Evolutionary conservation across 2,329 filamentous ascomycete genomes (phyloP).

Genomic region (Diaporthe vaccinii): DNA sequence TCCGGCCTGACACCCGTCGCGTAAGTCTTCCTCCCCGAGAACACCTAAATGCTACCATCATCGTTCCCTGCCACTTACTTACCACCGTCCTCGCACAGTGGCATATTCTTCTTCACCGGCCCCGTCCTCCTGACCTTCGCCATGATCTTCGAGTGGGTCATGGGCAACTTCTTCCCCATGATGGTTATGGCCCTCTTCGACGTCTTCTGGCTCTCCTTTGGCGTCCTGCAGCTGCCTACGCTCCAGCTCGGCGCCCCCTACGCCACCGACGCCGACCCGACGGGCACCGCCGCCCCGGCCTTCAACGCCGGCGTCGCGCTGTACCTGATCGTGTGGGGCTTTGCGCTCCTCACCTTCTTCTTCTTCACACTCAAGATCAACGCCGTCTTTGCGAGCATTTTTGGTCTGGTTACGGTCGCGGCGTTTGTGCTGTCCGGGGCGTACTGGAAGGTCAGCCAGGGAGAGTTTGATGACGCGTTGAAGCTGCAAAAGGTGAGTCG

Average conservation of each 20-base stretch:
- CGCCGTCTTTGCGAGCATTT: conserved; percentile 62
- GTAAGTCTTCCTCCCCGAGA: conserved; percentile 43
- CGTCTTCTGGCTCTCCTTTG: conserved; percentile 63
- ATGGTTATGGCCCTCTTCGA: conserved; percentile 65
- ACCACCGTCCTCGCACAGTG: conserved; percentile 41
- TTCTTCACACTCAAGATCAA: conserved; percentile 66
- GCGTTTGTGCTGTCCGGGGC: conserved; percentile 61
- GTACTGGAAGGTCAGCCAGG: conserved; percentile 62
- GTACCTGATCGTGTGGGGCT: conserved; percentile 66
- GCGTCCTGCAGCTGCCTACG: conserved; percentile 63
- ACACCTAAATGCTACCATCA: too few species aligned
- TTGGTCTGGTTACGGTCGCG: conserved; percentile 59
- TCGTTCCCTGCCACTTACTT: not conserved
- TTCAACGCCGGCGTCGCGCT: conserved; percentile 64
- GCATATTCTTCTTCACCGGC: conserved; percentile 57
- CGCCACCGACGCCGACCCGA: conserved; percentile 56
- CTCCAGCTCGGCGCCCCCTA: conserved; percentile 61
- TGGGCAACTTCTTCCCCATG: conserved; percentile 66
- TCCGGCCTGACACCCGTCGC: conserved; percentile 50
- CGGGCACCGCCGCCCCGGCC: conserved; percentile 56
- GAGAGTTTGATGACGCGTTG: conserved; percentile 56
- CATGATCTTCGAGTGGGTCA: conserved; percentile 66
- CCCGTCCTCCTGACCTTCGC: conserved; percentile 61
- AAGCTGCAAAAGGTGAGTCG: conserved; percentile 59
- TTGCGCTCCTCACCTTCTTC: conserved; percentile 65